Conservation (phyloP, 2,329 filamentous ascomycete genomes). For the Endothia cerciana region DNA sequence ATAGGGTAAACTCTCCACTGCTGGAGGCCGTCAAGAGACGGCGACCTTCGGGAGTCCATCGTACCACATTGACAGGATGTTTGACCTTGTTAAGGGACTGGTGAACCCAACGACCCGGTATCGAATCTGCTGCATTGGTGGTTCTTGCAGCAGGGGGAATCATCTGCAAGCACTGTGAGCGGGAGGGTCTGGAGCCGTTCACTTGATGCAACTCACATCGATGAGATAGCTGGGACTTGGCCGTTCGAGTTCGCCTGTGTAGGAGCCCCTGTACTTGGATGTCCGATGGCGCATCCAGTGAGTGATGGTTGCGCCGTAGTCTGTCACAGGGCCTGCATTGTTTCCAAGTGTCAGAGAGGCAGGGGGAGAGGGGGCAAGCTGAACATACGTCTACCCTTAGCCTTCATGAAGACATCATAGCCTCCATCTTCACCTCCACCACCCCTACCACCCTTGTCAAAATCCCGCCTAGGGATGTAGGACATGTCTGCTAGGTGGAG, state of each 20-base stretch:
- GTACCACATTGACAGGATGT: slow-evolving; percentile 93
- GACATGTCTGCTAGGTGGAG: slow-evolving; percentile 45
- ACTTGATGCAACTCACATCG: slow-evolving; percentile 63
- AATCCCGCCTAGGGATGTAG: slow-evolving; percentile 58
- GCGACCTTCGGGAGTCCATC: slow-evolving; percentile 96
- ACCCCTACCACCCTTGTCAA: slow-evolving; percentile 35
- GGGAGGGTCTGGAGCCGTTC: not conserved
- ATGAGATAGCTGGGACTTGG: slow-evolving; percentile 89
- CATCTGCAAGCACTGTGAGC: slow-evolving; percentile 60
- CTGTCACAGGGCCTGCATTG: slow-evolving; percentile 78
- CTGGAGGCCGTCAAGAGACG: slow-evolving; percentile 90
- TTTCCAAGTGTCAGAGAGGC: slow-evolving; percentile 1
- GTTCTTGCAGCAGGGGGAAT: slow-evolving; percentile 79
- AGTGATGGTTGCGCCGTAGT: slow-evolving; percentile 87
- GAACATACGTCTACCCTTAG: slow-evolving; percentile 56
- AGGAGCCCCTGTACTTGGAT: slow-evolving; percentile 73
- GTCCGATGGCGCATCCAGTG: slow-evolving; percentile 89
- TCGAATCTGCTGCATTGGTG: slow-evolving; percentile 77
- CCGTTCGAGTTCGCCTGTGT: slow-evolving; percentile 76
- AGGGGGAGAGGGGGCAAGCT: no score
- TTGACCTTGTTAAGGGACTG: slow-evolving; percentile 99
- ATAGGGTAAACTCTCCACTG: slow-evolving; percentile 96
- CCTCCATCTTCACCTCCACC: slow-evolving; percentile 34
- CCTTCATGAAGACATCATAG: slow-evolving; percentile 39
- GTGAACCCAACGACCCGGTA: slow-evolving; percentile 93